Evolutionary conservation across 805 yeast genomes (phyloP).

Genomic region (Saccharomycopsis sp.): DNA sequence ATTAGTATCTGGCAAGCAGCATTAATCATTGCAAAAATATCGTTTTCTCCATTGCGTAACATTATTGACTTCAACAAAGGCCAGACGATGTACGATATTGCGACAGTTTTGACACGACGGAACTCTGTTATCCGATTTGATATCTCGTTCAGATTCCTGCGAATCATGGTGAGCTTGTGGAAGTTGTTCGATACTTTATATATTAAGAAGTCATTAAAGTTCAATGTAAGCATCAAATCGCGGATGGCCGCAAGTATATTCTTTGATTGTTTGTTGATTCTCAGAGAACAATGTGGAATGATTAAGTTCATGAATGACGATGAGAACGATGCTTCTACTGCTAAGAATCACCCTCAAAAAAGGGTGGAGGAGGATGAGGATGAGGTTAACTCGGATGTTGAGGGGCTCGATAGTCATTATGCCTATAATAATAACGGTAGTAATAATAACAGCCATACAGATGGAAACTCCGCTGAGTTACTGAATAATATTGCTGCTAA

Average conservation of each 20-base stretch:
- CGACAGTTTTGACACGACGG: constrained; percentile 60
- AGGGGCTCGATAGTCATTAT: constrained; percentile 18
- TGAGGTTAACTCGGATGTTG: constrained; percentile 24
- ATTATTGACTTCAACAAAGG: constrained; percentile 69
- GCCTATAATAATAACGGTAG: not conserved
- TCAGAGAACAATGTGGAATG: constrained; percentile 86
- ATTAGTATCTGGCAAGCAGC: constrained; percentile 89
- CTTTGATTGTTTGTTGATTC: constrained; percentile 80
- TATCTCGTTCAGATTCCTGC: constrained; percentile 86
- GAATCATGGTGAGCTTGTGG: constrained; percentile 94
- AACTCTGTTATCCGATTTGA: constrained; percentile 89
- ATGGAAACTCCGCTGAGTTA: too few relatives aligned
- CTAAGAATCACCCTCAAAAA: too few relatives aligned
- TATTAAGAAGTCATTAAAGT: constrained; percentile 38
- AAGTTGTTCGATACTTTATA: constrained; percentile 66
- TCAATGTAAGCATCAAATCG: constrained; percentile 56
- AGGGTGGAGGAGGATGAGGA: constrained; percentile 27
- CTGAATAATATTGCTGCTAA: too few relatives aligned
- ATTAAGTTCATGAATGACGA: constrained; percentile 41
- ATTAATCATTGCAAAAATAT: constrained; percentile 70
- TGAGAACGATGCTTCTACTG: not conserved
- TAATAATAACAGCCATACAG: not conserved
- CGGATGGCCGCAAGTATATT: constrained; percentile 91
- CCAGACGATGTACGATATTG: constrained; percentile 57
- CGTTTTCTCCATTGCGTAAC: constrained; percentile 65